Base-by-base conservation (phyloP, 2,329 filamentous ascomycete species). In the Fusarium marasasianum region DNA sequence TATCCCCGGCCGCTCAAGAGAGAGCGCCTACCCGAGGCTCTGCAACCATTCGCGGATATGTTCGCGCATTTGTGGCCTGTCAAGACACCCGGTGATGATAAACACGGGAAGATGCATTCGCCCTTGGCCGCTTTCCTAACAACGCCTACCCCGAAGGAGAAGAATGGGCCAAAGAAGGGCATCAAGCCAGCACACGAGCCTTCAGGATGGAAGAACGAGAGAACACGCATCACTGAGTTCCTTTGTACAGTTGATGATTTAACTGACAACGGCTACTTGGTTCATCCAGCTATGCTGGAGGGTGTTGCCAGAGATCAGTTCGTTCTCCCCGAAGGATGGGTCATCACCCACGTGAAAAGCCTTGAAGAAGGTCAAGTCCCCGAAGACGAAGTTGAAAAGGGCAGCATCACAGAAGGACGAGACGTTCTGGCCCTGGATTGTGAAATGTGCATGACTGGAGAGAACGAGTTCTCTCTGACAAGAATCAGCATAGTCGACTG, bases 401-500 rank as follows among this genome's bases (percentile, higher is more conserved):
- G 95, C 63, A 96, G 94, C 81, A 85, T 98, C 66, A 97, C 94
- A 1, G 94, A 91, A 37, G 96, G 95, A 41, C 90, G 94, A 71
- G 89, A 92, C 43, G 85, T 98, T 17, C 85, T 97, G 55, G 92
- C 94, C 3, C 86, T 99, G 62, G 96, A 99, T 81, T 99, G 96
- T 83, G 96, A 99, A 83, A 99, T 99, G 96, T 98, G 95, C 81
- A 91, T 94, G 84, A 97, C 95, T 6, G 93, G 92, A 68, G 91
- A 92, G 69, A 91, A 91, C 54, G 90, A 94, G 74, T 94, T 93
- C 72, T 94, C 95, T 41, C 90, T 99, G 48, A 97, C 96, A 4
- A 91, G 96, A 64, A 92, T 98, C 80, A 98, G 95, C 80, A 82
- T 98, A 44, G 86, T 99, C 13, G 86, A 91, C 69, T 99, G 96